Evolutionary conservation across 2,329 filamentous ascomycete species (phyloP).

Genomic region (Pleomassaria siparia): DNA sequence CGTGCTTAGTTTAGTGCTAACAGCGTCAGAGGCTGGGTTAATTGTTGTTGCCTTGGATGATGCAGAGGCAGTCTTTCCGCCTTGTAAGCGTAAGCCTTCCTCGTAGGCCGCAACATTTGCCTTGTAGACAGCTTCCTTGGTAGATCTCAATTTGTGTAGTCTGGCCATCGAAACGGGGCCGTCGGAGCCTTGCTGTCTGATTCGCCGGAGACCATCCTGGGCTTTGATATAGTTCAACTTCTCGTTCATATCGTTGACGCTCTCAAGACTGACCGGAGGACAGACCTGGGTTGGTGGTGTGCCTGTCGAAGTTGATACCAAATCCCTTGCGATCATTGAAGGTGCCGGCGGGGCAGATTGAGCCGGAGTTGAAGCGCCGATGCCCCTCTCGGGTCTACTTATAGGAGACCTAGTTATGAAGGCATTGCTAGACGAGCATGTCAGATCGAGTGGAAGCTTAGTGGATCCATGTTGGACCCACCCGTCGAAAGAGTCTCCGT

Average conservation of each 20-base stretch:
- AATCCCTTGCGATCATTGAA: constrained; percentile 19
- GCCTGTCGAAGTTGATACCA: not conserved
- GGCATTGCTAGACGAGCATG: too few relatives aligned
- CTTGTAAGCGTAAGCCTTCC: not conserved
- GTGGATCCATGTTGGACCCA: not conserved
- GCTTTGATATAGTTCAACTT: not conserved
- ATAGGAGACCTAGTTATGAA: constrained; percentile 9
- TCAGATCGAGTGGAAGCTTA: too few relatives aligned
- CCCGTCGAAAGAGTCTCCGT: constrained; percentile 6
- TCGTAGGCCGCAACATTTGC: not conserved
- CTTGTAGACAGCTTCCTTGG: not conserved
- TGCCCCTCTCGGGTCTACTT: constrained; percentile 15
- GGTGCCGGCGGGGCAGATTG: constrained; percentile 21
- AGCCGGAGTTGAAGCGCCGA: constrained; percentile 21
- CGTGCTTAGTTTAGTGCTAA: not conserved
- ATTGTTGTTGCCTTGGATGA: not conserved
- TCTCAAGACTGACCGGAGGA: not conserved
- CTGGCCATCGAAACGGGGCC: not conserved
- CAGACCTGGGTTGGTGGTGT: not conserved
- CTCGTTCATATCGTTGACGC: not conserved
- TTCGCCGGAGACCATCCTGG: not conserved
- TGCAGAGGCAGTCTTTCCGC: not conserved
- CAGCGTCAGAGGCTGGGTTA: not conserved
- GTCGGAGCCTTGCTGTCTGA: not conserved
- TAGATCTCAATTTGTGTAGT: not conserved